Base-by-base conservation (phyloP, 2,329 filamentous ascomycete genomes). In the Metarhizium rileyi region DNA sequence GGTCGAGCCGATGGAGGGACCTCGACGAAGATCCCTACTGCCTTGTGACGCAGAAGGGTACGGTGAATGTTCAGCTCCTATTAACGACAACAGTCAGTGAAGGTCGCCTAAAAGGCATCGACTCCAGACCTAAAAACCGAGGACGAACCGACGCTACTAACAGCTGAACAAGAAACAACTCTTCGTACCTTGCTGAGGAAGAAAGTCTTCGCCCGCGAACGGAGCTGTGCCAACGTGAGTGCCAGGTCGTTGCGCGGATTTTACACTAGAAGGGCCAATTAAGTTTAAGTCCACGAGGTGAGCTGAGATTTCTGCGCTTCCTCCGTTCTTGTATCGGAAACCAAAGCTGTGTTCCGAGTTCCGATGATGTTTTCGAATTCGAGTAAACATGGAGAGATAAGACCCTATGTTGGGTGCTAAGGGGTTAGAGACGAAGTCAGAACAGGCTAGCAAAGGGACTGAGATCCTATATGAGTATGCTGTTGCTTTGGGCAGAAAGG, bases 321-420 rank as follows among this genome's bases (percentile, higher is more conserved):
- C 48, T 33, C 44, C 43, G 53, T 46, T 48, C 18, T 33, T 49
- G 50, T 42, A 48, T 44, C 45, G 33, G 27, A 41, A 52, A 26
- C 52, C 50, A 18, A 52, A 44, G 35, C 52, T 53, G 50, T 57
- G 57, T 54, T 59, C 56, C 50, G 59, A 55, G 50, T 63, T 57
- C 38, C 52, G 47, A 48, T 57, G 54, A 45, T 57, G 63, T 56
- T 63, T 63, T 49, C 62, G 61, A 49, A 56, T 61, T 57, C 64
- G 65, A 57, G 59, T 62, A 56, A 70, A 70, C 67, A 70, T 70
- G 62, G 66, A 66, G 56, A 55, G 36, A 23, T 51, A 18, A n/a
- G 30, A 27, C 27, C 22, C 20, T 10, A 3, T 14, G 18, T n/a
- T n/a, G n/a, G n/a, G 38, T 16, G 20, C 20, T 23, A 4, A 9